Conservation (phyloP, 1,284 basidiomycete genomes). For the Ceratobasidium sp. region DNA sequence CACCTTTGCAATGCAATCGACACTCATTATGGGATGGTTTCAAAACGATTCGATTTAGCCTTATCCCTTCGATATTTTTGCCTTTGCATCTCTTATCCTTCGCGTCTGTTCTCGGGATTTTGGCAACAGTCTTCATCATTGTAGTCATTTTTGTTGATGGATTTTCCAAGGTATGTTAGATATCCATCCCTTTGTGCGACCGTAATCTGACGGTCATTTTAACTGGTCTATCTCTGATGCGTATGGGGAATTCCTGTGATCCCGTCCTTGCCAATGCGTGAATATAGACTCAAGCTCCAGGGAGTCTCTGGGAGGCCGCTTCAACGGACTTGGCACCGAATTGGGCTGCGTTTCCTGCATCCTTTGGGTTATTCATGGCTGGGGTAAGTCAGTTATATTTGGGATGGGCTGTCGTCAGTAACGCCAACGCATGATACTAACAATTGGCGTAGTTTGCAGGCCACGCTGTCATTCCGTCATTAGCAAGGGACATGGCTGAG, state of each 20-base stretch:
- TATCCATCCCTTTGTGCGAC: neutral
- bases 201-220: neutral
- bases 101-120: slow-evolving; percentile 82
- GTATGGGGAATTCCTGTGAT: neutral
- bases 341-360: slow-evolving; percentile 63
- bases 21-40: neutral
- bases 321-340: slow-evolving; percentile 69
- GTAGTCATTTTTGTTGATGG: slow-evolving; percentile 86
- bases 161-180: slow-evolving; percentile 62
- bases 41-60: slow-evolving; percentile 51
- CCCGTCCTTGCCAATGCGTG: neutral
- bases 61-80: slow-evolving; percentile 83
- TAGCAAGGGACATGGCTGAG: slow-evolving; percentile 89
- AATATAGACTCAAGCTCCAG: slow-evolving; percentile 64
- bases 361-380: slow-evolving; percentile 92
- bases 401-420: too few relatives aligned
- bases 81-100: slow-evolving; percentile 85
- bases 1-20: neutral
- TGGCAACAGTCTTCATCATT: slow-evolving; percentile 80
- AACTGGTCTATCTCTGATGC: neutral
- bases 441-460: slow-evolving; percentile 74
- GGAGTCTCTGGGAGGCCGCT: slow-evolving; percentile 79
- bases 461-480: slow-evolving; percentile 89
- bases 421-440: too few relatives aligned
- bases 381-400: slow-evolving; percentile 62